phyloP scores from a whole-genome alignment of 495 filamentous ascomycete species.

The Aspergillus asperescens region DNA sequence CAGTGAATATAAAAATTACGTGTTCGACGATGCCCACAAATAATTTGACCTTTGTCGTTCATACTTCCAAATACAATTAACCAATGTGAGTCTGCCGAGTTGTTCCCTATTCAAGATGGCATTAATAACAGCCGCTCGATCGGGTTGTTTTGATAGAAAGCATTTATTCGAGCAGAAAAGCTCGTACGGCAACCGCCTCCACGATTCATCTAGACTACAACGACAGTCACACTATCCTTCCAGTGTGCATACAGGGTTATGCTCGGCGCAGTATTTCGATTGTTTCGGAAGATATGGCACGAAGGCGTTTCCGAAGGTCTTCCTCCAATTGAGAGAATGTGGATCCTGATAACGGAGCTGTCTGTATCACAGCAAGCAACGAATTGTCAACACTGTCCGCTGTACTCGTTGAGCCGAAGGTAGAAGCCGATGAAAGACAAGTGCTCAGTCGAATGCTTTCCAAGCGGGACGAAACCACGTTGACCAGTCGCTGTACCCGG shows the following conservation, averaged over 20 bases:
- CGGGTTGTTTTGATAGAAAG: too few species aligned
- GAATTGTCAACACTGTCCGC: not conserved
- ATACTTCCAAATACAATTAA: too few species aligned
- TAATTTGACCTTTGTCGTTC: too few species aligned
- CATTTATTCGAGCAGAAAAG: too few species aligned
- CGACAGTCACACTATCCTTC: too few species aligned
- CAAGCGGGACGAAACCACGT: slow-evolving; percentile 17
- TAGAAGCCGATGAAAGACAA: not conserved
- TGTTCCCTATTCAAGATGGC: too few species aligned
- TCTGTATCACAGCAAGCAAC: not conserved
- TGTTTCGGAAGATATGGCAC: slow-evolving; percentile 1
- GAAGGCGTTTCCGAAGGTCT: slow-evolving; percentile 4
- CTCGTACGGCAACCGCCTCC: too few species aligned
- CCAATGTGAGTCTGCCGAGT: too few species aligned
- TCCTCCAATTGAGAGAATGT: not conserved
- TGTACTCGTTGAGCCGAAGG: not conserved
- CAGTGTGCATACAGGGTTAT: not conserved
- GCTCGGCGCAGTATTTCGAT: slow-evolving; percentile 5
- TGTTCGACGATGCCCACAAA: too few species aligned
- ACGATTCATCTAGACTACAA: not conserved
- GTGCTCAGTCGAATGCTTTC: not conserved
- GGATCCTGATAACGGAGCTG: not conserved
- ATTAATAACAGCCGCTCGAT: too few species aligned
- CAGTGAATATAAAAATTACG: too few species aligned
- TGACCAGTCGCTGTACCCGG: slow-evolving; percentile 31